Conservation (phyloP, 495 filamentous ascomycete genomes). For the Monascus purpureus region DNA sequence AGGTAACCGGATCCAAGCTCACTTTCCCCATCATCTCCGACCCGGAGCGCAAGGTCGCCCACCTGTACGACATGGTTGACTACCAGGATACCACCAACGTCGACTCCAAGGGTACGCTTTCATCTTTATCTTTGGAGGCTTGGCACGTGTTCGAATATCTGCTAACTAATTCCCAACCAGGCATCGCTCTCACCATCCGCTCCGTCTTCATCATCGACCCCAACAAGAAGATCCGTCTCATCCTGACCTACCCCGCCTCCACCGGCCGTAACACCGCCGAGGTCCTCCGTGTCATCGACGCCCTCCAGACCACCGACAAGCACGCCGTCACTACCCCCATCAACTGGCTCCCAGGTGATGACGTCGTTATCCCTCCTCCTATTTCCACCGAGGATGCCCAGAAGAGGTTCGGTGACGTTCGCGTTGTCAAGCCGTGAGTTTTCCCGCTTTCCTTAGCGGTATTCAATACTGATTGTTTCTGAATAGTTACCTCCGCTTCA, state of each 20-base stretch:
- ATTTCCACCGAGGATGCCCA: constrained; percentile 80
- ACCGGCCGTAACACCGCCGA: constrained; percentile 95
- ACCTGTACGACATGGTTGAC: constrained; percentile 93
- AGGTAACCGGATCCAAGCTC: constrained; percentile 70
- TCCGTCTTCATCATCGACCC: constrained; percentile 99
- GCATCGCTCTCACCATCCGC: constrained; percentile 92
- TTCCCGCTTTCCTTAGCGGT: not conserved
- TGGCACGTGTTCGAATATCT: not conserved
- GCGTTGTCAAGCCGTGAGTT: constrained; percentile 83
- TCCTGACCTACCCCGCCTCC: constrained; percentile 91
- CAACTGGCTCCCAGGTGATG: constrained; percentile 80
- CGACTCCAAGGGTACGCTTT: constrained; percentile 59
- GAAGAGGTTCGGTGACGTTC: constrained; percentile 80
- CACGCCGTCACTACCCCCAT: constrained; percentile 85
- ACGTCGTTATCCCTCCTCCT: constrained; percentile 88
- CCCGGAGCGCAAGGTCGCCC: constrained; percentile 86
- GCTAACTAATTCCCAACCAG: constrained; percentile 1
- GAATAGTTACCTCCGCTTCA: constrained; percentile 32
- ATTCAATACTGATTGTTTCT: constrained; percentile 7
- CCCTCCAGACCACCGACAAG: constrained; percentile 95
- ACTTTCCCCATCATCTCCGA: constrained; percentile 95
- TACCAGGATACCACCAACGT: constrained; percentile 76
- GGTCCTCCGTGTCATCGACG: constrained; percentile 90
- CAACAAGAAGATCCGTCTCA: constrained; percentile 93
- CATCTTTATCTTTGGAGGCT: not conserved